These are phyloP conservation scores for Alternaria ethzedia DNA, from an alignment of 2,329 filamentous ascomycete genomes.

Conservation along the genomic window DNA sequence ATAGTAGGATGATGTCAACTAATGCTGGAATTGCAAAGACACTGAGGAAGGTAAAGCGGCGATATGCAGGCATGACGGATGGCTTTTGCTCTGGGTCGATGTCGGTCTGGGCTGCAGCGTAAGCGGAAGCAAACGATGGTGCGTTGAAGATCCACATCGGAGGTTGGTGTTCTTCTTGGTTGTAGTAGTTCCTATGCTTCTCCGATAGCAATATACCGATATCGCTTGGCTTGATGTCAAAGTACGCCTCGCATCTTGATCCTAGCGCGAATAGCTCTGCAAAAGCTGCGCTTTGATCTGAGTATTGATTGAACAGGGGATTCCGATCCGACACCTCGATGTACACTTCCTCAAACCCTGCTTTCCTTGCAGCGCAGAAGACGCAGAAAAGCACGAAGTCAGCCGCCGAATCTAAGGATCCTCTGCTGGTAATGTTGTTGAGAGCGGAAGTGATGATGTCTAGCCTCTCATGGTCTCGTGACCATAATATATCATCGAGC, in stretches of 20 bases:
- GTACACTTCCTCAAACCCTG: slow-evolving; percentile 67
- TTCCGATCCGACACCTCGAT: slow-evolving; percentile 68
- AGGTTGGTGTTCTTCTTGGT: slow-evolving; percentile 51
- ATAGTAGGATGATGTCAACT: slow-evolving; percentile 64
- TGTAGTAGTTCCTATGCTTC: slow-evolving; percentile 53
- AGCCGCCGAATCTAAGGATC: slow-evolving; percentile 41
- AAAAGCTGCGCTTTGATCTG: slow-evolving; percentile 69
- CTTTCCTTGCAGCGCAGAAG: slow-evolving; percentile 63
- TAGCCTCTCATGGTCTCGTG: slow-evolving; percentile 36
- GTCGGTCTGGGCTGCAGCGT: slow-evolving; percentile 61
- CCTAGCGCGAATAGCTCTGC: slow-evolving; percentile 68
- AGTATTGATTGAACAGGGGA: slow-evolving; percentile 65
- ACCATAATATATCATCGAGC: slow-evolving; percentile 38
- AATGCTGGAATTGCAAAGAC: slow-evolving; percentile 69
- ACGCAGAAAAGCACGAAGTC: slow-evolving; percentile 65
- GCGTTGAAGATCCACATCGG: slow-evolving; percentile 59
- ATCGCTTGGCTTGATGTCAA: slow-evolving; percentile 57
- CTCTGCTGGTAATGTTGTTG: slow-evolving; percentile 27
- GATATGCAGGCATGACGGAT: slow-evolving; percentile 54
- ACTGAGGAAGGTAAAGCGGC: slow-evolving; percentile 63
- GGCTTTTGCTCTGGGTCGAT: slow-evolving; percentile 56
- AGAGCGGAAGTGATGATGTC: slow-evolving; percentile 40
- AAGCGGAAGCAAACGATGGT: slow-evolving; percentile 58
- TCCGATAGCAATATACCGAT: slow-evolving; percentile 45
- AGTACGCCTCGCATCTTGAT: slow-evolving; percentile 68